A percentile compares a stretch with the other conserved stretches of the same genome.
Conservation (phyloP, 2,329 filamentous ascomycete genomes). For the Geosmithia flava region DNA sequence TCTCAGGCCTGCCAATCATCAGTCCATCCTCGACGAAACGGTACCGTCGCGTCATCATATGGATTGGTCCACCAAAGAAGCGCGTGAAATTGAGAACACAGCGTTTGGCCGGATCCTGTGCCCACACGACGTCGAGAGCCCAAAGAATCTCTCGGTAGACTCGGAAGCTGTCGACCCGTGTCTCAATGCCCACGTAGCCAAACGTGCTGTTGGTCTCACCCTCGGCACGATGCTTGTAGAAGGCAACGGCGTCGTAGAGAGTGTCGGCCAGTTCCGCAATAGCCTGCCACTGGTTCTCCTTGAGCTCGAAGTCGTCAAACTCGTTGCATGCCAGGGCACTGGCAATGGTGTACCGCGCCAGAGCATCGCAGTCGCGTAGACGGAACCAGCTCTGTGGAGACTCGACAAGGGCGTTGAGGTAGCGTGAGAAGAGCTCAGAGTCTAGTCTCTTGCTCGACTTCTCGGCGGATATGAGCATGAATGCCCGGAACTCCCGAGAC, state of each 20-base stretch:
- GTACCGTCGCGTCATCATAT: slow-evolving; percentile 20
- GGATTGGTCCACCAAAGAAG: slow-evolving; percentile 16
- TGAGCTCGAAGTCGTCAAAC: slow-evolving; percentile 10
- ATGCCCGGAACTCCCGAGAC: slow-evolving; percentile 9
- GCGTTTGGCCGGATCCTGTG: slow-evolving; percentile 1
- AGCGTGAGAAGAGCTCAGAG: slow-evolving; percentile 13
- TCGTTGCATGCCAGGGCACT: slow-evolving; percentile 18
- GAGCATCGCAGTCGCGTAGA: slow-evolving; percentile 18
- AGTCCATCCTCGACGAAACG: slow-evolving; percentile 19
- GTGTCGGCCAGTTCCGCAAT: slow-evolving; percentile 10
- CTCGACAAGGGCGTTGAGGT: slow-evolving; percentile 12
- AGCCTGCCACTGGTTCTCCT: slow-evolving; percentile 8
- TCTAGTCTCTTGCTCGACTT: slow-evolving; percentile 5
- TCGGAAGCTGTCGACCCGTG: slow-evolving; percentile 9
- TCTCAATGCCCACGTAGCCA: slow-evolving; percentile 9
- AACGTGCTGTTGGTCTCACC: slow-evolving; percentile 15
- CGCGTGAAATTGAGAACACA: slow-evolving; percentile 13
- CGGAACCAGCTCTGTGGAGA: slow-evolving; percentile 16
- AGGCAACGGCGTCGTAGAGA: slow-evolving; percentile 13
- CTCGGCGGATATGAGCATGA: slow-evolving; percentile 9
- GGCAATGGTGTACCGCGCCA: slow-evolving; percentile 16
- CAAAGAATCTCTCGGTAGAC: slow-evolving; percentile 16
- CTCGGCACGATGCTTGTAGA: slow-evolving; percentile 12
- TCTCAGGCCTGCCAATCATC: slow-evolving; percentile 13
- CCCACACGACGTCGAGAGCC: slow-evolving; percentile 15